Evolutionary conservation across 805 yeast genomes (phyloP), one percentile per base, ranked within the genome.

Genomic region (Zygotorulaspora florentina): DNA sequence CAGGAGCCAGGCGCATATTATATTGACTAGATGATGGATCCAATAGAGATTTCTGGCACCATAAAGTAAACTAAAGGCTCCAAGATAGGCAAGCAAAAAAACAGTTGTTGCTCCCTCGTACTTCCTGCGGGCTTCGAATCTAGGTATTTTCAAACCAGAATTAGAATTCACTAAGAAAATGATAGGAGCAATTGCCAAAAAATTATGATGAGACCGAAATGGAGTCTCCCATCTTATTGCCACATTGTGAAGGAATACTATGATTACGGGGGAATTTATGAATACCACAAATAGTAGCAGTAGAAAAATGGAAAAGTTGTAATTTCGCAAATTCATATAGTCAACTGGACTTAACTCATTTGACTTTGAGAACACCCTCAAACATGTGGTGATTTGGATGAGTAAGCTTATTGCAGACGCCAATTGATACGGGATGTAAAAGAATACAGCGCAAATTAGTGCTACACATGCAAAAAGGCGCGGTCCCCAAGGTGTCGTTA

Each of bases 31-130:
- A 59, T 86, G 85, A 56, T 89, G 93, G 39, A 89, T 67, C 86
- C 90, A 87, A 64, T 78, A 90, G n/a, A 91, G 73, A 57, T 87
- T 85, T 58, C 90, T 76, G 5, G 85, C 73, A 2, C 96, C 96
- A 65, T 81, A 87, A 8, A 87, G 57, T 45, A 85, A 63, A 35
- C 85, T 68, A 65, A 85, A 88, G 31, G 77, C 59, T 1, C 79
- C 72, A 51, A 80, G 69, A 61, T 84, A 85, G 0, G 59, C 58
- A 36, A 83, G 56, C 11, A 79, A 55, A 3, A 65, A 48, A 12
- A 62, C 61, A 2, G 76, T 69, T 2, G 70, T 42, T 37, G 59
- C 56, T 40, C 60, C 57, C 28, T 65, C 67, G 1, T 65, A 37
- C 17, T 45, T 20, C 12, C 46, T 52, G n/a, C 45, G 58, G 1